Evolutionary conservation across 495 filamentous ascomycete species (phyloP).

Genomic region (Penicillium canariense): DNA sequence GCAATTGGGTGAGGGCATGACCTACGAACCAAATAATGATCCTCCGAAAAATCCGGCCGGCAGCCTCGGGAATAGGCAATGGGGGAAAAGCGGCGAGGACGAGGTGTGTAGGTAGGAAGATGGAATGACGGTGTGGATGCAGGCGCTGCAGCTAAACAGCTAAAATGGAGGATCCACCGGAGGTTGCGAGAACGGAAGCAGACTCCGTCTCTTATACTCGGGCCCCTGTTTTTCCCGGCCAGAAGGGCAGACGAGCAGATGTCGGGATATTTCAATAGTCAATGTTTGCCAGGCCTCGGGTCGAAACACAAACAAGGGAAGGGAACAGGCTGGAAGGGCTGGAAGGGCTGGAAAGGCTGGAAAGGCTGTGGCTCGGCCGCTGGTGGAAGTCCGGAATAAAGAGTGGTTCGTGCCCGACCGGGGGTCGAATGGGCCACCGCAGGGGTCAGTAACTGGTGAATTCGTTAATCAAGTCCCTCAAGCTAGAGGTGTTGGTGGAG

Average conservation of each 20-base stretch:
- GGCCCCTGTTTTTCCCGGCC: background rate
- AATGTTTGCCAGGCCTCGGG: background rate
- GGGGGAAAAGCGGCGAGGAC: background rate
- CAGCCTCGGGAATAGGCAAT: background rate
- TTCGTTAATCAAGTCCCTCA: too few relatives aligned
- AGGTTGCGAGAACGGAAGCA: background rate
- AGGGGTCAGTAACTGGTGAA: background rate
- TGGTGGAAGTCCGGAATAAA: background rate
- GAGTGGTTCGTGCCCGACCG: background rate
- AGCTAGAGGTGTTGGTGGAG: too few relatives aligned
- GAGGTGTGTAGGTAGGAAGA: conserved; percentile 2
- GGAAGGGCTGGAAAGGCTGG: too few relatives aligned
- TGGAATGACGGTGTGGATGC: conserved; percentile 38
- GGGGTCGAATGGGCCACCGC: background rate
- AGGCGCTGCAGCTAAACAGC: conserved; percentile 9
- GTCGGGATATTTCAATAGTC: background rate
- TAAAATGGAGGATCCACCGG: conserved; percentile 1
- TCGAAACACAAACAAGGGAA: background rate
- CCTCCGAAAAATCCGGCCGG: background rate
- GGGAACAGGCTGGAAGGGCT: too few relatives aligned
- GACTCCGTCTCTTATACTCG: background rate
- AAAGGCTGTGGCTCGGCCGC: too few relatives aligned
- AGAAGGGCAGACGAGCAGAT: background rate
- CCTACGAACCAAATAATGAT: background rate
- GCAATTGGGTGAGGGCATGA: background rate